Percentiles rank a stretch among this genome's conserved stretches.
Evolutionary conservation across 495 filamentous ascomycete species (phyloP).

Genomic region (Penicillium crystallinum): DNA sequence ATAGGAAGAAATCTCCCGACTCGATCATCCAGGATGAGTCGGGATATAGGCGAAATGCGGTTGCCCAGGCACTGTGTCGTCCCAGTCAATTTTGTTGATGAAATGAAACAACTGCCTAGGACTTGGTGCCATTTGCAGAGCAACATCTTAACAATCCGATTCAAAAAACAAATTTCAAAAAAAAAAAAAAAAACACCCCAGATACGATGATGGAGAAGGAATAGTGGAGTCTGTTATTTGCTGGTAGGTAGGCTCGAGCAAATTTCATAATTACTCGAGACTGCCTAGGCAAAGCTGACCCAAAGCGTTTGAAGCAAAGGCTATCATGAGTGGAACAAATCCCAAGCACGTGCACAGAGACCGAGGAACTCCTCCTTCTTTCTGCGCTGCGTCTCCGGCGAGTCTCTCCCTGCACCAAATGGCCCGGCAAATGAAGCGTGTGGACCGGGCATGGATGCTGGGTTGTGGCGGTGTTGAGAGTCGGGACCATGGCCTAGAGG

Average conservation of each 20-base stretch:
- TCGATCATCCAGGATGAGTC: slow-evolving; percentile 21
- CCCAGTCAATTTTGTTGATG: background rate
- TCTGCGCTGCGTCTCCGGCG: slow-evolving; percentile 72
- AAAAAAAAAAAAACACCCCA: background rate
- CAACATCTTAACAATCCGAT: background rate
- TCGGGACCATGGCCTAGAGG: slow-evolving; percentile 42
- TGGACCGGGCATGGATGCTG: slow-evolving; percentile 62
- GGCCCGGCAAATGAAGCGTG: slow-evolving; percentile 56
- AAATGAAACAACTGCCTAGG: background rate
- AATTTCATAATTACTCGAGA: slow-evolving; percentile 5
- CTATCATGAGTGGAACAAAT: slow-evolving; percentile 86
- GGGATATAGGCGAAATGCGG: background rate
- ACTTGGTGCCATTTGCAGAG: background rate
- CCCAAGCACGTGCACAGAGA: slow-evolving; percentile 87
- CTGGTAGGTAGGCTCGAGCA: background rate
- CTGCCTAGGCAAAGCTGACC: background rate
- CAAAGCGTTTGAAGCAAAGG: background rate
- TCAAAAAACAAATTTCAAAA: too few relatives aligned
- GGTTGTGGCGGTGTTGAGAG: slow-evolving; percentile 49
- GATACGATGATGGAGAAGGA: background rate
- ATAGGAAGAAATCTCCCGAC: slow-evolving; percentile 1
- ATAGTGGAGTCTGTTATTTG: background rate
- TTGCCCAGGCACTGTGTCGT: slow-evolving; percentile 5
- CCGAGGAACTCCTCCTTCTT: slow-evolving; percentile 94
- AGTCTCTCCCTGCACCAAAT: slow-evolving; percentile 73